A percentile compares a stretch with the other conserved stretches of the same genome.
Conservation (phyloP, 352 stramenopile species). For the Phytopythium sindhum region DNA sequence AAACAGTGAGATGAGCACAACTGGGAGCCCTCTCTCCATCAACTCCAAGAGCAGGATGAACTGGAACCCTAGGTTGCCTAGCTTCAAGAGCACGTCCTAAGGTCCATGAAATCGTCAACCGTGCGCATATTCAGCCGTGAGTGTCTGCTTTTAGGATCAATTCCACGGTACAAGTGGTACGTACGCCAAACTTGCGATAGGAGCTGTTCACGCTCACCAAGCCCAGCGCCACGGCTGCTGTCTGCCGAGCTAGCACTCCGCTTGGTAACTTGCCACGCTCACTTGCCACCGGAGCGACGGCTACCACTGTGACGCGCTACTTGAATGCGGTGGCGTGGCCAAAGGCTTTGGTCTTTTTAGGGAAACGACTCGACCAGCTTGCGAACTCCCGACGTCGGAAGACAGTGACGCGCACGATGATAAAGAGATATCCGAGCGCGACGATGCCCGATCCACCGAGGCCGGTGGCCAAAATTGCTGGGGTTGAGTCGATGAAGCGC, state of each 20-base stretch:
- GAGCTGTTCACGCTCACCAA: background rate
- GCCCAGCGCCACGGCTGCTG: background rate
- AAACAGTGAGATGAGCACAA: slow-evolving; percentile 2
- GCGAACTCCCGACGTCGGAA: background rate
- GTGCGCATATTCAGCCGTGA: background rate
- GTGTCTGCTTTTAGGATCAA: background rate
- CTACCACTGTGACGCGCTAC: background rate
- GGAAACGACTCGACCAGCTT: background rate
- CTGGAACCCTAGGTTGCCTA: slow-evolving; percentile 8
- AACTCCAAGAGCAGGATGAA: slow-evolving; percentile 10
- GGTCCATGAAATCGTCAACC: background rate
- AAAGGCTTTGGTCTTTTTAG: background rate
- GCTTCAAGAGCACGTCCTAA: slow-evolving; percentile 6
- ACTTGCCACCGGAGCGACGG: background rate
- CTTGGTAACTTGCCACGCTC: background rate
- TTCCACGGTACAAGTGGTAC: background rate
- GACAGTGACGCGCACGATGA: slow-evolving; percentile 1
- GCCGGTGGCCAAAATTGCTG: background rate
- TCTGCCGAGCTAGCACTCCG: background rate
- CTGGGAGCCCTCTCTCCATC: slow-evolving; percentile 11
- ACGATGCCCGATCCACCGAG: background rate
- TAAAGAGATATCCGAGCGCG: background rate
- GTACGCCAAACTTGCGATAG: background rate
- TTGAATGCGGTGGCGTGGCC: background rate
- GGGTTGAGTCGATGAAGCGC: slow-evolving; percentile 8